Base-by-base conservation (phyloP, 2,329 filamentous ascomycete genomes). In the Dactylellina sp. region DNA sequence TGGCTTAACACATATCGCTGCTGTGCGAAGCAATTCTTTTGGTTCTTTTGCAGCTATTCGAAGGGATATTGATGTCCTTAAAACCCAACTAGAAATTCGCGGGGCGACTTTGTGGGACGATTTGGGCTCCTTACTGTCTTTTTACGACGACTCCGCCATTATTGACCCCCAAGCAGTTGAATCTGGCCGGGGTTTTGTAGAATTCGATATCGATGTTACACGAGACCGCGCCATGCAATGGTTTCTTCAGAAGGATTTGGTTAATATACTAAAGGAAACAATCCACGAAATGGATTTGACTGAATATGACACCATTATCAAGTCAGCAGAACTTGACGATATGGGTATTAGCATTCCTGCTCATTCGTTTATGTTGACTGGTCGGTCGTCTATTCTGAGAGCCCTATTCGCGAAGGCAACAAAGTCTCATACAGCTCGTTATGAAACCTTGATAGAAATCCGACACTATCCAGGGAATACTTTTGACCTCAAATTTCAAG, bases 41-140 rank as follows among this genome's bases (percentile, higher is more conserved):
- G 95, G 95, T 2, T 91, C 94, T 0, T 98, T 94, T 83, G 91
- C 92, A 35, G 93, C 92, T 1, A 86, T 97, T 49, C 88, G 95
- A 50, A 90, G 90, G 79, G 93, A 97, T 78, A 92, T 89, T 75
- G 89, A 93, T 79, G 88, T 96, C 25, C 91, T 93, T 63, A 88
- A 87, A 57, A 88, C 90, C 20, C 86, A 89, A 76, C 88, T 97
- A 39, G 82, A 84, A 7, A 85, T 96, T 32, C 84, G 86, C 35
- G 84, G 85, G n/a, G 87, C 88, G 66, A 87, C 84, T 0, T 82
- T 98, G 0, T 92, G 91, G 89, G 84, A 89, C 32, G 90, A 97
- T 77, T 75, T 97, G 2, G 84, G 86, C 28, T 85, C 88, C 0
- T 82, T 98, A 4, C 84, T 93, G 2, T 88, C 89, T 9, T 87